These are phyloP conservation scores for Exophiala bonariae DNA, from an alignment of 2,329 filamentous ascomycete species.

Conservation along the genomic window DNA sequence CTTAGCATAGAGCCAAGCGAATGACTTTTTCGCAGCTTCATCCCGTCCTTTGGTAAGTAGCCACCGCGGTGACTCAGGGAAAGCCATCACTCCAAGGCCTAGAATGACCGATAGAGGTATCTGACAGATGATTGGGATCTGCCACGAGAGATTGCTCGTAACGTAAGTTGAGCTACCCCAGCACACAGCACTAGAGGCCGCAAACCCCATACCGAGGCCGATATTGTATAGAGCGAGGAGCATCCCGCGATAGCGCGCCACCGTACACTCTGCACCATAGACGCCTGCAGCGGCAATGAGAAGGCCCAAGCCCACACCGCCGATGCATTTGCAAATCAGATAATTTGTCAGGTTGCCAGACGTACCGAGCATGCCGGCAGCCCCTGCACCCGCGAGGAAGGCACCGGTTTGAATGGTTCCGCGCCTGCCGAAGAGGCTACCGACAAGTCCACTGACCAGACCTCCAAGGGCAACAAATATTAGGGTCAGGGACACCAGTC, in stretches of 20 bases:
- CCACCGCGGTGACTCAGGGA: slow-evolving; percentile 49
- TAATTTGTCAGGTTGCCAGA: neutral
- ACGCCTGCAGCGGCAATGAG: neutral
- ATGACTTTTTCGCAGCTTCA: slow-evolving; percentile 40
- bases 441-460: neutral
- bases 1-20: slow-evolving; percentile 26
- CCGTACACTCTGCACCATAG: neutral
- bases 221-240: neutral
- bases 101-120: slow-evolving; percentile 31
- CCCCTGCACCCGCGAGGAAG: neutral
- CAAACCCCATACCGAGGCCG: neutral
- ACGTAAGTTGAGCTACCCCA: neutral
- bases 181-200: neutral
- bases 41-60: slow-evolving; percentile 45
- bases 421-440: neutral
- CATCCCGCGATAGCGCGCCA: neutral
- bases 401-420: neutral
- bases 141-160: neutral
- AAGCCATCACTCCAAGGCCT: slow-evolving; percentile 41
- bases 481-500: neutral
- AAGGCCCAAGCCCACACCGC: neutral
- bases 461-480: neutral
- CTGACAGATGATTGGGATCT: slow-evolving; percentile 30
- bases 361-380: neutral
- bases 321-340: slow-evolving; percentile 1